These are phyloP conservation scores for Davidsoniella neocaledoniae DNA, from an alignment of 2,329 filamentous ascomycete genomes.

Conservation along the genomic window DNA sequence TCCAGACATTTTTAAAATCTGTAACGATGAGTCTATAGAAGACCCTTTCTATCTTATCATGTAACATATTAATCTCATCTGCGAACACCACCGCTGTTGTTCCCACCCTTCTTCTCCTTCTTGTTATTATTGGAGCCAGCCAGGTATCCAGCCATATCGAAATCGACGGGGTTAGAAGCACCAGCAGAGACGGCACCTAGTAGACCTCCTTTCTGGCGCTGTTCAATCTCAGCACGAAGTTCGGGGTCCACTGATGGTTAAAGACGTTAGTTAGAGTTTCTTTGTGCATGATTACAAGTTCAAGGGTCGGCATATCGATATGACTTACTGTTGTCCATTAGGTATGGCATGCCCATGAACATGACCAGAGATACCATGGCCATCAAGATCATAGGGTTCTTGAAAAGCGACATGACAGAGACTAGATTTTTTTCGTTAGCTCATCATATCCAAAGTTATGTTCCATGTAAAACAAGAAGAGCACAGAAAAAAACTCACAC, in stretches of 20 bases:
- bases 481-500: slow-evolving; percentile 39
- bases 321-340: slow-evolving; percentile 83
- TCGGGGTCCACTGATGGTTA: slow-evolving; percentile 74
- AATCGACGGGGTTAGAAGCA: slow-evolving; percentile 26
- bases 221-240: slow-evolving; percentile 79
- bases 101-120: slow-evolving; percentile 20
- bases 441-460: background rate
- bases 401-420: slow-evolving; percentile 64
- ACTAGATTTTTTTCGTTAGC: slow-evolving; percentile 29
- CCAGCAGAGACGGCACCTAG: slow-evolving; percentile 46
- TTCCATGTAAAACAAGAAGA: background rate
- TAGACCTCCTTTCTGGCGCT: slow-evolving; percentile 61
- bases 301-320: background rate
- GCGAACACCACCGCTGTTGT: slow-evolving; percentile 20
- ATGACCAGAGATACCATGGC: slow-evolving; percentile 66
- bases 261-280: slow-evolving; percentile 12
- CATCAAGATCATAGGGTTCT: slow-evolving; percentile 95
- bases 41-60: background rate
- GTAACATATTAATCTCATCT: slow-evolving; percentile 15
- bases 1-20: background rate
- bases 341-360: slow-evolving; percentile 84
- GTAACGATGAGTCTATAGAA: background rate
- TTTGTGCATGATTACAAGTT: background rate
- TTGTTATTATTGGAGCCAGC: slow-evolving; percentile 31
- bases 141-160: slow-evolving; percentile 48